Evolutionary conservation across 441 rosid genomes (phyloP), one percentile per base, ranked within the genome.

Genomic region (Erysimum cheiri): DNA sequence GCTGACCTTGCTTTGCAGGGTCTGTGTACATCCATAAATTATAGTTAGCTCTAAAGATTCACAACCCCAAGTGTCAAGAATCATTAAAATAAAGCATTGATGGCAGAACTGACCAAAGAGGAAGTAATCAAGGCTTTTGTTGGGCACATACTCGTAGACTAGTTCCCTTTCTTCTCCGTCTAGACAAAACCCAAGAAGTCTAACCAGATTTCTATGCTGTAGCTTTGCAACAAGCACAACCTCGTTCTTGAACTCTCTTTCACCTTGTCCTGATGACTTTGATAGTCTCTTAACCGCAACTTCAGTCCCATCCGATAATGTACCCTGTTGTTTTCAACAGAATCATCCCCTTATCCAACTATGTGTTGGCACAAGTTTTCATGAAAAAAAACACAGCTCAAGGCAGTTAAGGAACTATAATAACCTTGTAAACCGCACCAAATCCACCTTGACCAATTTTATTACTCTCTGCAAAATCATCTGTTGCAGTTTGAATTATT

Each of bases 231-330:
- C 57, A 24, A 87, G 66, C 3, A 76, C 28, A 47, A 85, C 89
- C 66, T 87, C 92, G 9, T 85, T 87, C 73, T 84, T 85, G 52
- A 87, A 87, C 75, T 87, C 90, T 2, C 6, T 2, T 0, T 76
- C 73, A 47, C 90, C 86, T 70, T 85, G 85, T 32, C 75, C 73
- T 2, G 88, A 83, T 49, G 43, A 50, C 33, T 3, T 57, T 1
- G 82, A 78, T 1, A 85, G 73, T 68, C 85, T 82, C 50, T 87
- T 87, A 31, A 85, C 87, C 0, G 92, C 89, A 35, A 85, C 59
- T 26, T 77, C 70, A 56, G 67, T 70, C 4, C 85, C 85, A 64
- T 46, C 50, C 0, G 44, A 17, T 48, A 87, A 78, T 9, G 3
- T 43, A 9, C 92, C 92, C 86, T 86, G 7, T 46, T 7, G 44